Percentiles rank a stretch among this genome's conserved stretches.
phyloP scores from a whole-genome alignment of 2,329 filamentous ascomycete species.

The Penicillium sp. region DNA sequence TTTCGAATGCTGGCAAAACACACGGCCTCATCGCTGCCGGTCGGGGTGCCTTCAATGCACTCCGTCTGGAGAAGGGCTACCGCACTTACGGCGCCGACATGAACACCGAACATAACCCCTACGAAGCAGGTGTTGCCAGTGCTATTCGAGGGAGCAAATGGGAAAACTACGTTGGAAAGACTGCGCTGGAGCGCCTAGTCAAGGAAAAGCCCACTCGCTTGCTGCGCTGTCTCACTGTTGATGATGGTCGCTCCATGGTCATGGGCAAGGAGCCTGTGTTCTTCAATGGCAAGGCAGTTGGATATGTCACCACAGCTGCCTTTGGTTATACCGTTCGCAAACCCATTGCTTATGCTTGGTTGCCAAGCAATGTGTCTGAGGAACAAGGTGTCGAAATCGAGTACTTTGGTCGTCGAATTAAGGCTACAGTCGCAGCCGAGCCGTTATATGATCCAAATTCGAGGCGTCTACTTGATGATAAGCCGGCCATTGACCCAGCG shows the following conservation, averaged over 20 bases:
- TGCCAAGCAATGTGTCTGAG: slow-evolving; percentile 50
- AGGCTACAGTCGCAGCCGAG: slow-evolving; percentile 55
- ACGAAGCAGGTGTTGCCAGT: slow-evolving; percentile 56
- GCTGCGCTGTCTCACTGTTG: slow-evolving; percentile 53
- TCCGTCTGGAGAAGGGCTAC: slow-evolving; percentile 62
- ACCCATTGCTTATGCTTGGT: slow-evolving; percentile 60
- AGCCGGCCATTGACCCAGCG: slow-evolving; percentile 3
- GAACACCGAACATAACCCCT: slow-evolving; percentile 61
- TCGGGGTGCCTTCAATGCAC: slow-evolving; percentile 57
- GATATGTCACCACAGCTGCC: slow-evolving; percentile 62
- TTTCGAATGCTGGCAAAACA: slow-evolving; percentile 55
- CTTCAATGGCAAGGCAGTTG: slow-evolving; percentile 46
- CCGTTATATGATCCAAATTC: slow-evolving; percentile 50
- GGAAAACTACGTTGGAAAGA: slow-evolving; percentile 52
- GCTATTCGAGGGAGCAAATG: slow-evolving; percentile 46
- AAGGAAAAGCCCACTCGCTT: slow-evolving; percentile 38
- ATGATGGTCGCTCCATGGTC: slow-evolving; percentile 58
- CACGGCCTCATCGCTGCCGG: slow-evolving; percentile 61
- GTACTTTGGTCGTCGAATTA: slow-evolving; percentile 58
- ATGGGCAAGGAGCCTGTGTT: slow-evolving; percentile 65
- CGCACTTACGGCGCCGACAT: slow-evolving; percentile 59
- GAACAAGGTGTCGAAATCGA: slow-evolving; percentile 59
- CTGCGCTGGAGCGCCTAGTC: slow-evolving; percentile 47
- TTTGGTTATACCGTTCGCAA: slow-evolving; percentile 61
- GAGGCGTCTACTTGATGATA: slow-evolving; percentile 33